Evolutionary conservation across 2,329 filamentous ascomycete species (phyloP).

Genomic region (Aspergillus oerlinghausenensis): DNA sequence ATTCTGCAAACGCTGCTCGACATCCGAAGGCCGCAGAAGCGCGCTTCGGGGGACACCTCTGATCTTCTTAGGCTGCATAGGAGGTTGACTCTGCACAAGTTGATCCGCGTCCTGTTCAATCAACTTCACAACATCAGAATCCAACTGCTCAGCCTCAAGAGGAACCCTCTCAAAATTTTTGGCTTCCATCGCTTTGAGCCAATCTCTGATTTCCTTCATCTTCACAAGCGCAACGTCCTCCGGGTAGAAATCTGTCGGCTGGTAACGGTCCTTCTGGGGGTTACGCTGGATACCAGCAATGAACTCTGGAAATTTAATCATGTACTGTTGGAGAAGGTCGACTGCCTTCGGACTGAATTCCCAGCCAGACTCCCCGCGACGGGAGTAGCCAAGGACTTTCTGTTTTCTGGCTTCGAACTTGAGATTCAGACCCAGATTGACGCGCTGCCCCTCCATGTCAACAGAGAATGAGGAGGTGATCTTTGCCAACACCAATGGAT

Average conservation of each 20-base stretch:
- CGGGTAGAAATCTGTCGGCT: constrained; percentile 81
- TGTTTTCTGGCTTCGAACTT: constrained; percentile 95
- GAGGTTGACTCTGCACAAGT: constrained; percentile 49
- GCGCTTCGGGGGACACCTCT: constrained; percentile 79
- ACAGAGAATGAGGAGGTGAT: constrained; percentile 93
- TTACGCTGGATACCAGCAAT: constrained; percentile 83
- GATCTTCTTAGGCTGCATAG: constrained; percentile 63
- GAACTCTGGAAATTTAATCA: constrained; percentile 92
- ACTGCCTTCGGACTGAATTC: constrained; percentile 88
- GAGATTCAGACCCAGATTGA: constrained; percentile 90
- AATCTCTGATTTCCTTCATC: constrained; percentile 89
- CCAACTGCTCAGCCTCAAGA: constrained; percentile 90
- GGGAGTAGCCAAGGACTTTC: constrained; percentile 93
- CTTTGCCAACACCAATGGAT: constrained; percentile 86
- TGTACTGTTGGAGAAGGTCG: constrained; percentile 77
- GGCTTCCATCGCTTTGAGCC: constrained; percentile 87
- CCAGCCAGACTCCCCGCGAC: constrained; percentile 82
- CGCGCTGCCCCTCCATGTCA: constrained; percentile 70
- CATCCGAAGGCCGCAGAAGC: constrained; percentile 87
- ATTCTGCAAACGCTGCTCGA: constrained; percentile 84
- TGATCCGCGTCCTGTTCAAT: constrained; percentile 74
- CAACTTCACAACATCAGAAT: constrained; percentile 78
- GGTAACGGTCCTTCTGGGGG: constrained; percentile 77
- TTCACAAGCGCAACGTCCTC: constrained; percentile 66
- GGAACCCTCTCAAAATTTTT: constrained; percentile 95